A percentile compares a stretch with the other conserved stretches of the same genome.
Evolutionary conservation across 331 rosid species (phyloP).

Genomic region (Acacia concinna): DNA sequence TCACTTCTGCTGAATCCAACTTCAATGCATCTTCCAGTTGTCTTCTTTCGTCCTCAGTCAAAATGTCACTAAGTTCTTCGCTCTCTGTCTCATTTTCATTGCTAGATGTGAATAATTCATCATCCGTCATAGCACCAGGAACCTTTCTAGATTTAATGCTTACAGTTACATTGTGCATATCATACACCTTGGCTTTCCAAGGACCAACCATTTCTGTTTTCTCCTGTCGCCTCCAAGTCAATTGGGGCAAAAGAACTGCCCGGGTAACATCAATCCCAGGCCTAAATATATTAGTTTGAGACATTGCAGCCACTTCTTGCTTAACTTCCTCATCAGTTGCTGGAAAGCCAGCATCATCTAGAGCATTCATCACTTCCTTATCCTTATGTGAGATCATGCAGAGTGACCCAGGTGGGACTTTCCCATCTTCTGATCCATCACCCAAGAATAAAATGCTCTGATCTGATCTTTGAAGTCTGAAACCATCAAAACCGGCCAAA

Average conservation of each 20-base stretch:
- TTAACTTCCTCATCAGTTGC: conserved; percentile 87
- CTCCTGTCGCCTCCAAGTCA: conserved; percentile 98
- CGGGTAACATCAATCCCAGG: conserved; percentile 97
- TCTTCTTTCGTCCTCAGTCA: conserved; percentile 87
- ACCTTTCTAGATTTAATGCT: conserved; percentile 92
- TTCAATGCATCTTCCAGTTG: conserved; percentile 88
- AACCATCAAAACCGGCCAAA: conserved; percentile 96
- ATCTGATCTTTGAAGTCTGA: conserved; percentile 90
- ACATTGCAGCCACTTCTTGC: conserved; percentile 89
- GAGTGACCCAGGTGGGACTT: conserved; percentile 76
- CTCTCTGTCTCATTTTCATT: conserved; percentile 83
- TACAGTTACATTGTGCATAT: conserved; percentile 95
- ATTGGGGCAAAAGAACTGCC: conserved; percentile 92
- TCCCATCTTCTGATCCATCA: conserved; percentile 90
- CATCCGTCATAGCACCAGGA: conserved; percentile 97
- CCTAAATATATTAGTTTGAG: conserved; percentile 88
- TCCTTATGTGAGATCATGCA: conserved; percentile 96
- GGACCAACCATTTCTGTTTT: conserved; percentile 82
- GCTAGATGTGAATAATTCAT: conserved; percentile 72
- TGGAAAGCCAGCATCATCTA: conserved; percentile 85
- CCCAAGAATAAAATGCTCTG: conserved; percentile 92
- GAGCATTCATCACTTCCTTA: conserved; percentile 87
- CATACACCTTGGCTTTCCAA: conserved; percentile 96
- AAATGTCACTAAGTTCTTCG: conserved; percentile 75
- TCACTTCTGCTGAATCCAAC: conserved; percentile 61